These are phyloP conservation scores for Cercospora sp. DNA, from an alignment of 2,329 filamentous ascomycete species.

Conservation along the genomic window DNA sequence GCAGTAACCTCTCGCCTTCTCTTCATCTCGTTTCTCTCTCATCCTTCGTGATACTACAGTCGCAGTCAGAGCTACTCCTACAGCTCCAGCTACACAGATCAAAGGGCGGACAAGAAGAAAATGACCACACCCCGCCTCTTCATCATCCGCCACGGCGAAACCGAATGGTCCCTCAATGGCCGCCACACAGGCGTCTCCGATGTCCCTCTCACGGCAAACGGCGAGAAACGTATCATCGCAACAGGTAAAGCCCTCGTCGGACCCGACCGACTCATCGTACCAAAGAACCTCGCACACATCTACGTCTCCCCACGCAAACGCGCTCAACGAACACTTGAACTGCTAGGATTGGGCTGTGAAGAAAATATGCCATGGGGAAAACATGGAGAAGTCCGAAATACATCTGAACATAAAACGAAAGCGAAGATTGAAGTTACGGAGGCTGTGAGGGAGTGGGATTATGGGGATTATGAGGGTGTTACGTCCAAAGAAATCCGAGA, in stretches of 20 bases:
- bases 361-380: slow-evolving; percentile 62
- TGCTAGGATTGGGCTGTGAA: slow-evolving; percentile 72
- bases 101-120: no score
- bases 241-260: slow-evolving; percentile 85
- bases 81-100: no score
- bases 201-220: slow-evolving; percentile 79
- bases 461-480: slow-evolving; percentile 63
- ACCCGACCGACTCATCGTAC: slow-evolving; percentile 79
- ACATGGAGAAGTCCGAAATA: slow-evolving; percentile 23
- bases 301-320: slow-evolving; percentile 86
- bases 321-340: slow-evolving; percentile 85
- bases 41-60: no score
- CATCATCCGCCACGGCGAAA: slow-evolving; percentile 77
- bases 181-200: slow-evolving; percentile 80
- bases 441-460: slow-evolving; percentile 61
- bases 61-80: no score
- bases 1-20: no score
- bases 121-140: slow-evolving; percentile 53
- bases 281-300: slow-evolving; percentile 79
- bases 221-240: slow-evolving; percentile 55
- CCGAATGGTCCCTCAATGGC: slow-evolving; percentile 87
- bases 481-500: slow-evolving; percentile 53
- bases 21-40: no score
- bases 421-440: slow-evolving; percentile 54
- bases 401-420: slow-evolving; percentile 27